Evolutionary conservation across 2,329 filamentous ascomycete genomes (phyloP), one percentile per base, ranked within the genome.

Genomic region (Ophiosphaerella herpotricha): DNA sequence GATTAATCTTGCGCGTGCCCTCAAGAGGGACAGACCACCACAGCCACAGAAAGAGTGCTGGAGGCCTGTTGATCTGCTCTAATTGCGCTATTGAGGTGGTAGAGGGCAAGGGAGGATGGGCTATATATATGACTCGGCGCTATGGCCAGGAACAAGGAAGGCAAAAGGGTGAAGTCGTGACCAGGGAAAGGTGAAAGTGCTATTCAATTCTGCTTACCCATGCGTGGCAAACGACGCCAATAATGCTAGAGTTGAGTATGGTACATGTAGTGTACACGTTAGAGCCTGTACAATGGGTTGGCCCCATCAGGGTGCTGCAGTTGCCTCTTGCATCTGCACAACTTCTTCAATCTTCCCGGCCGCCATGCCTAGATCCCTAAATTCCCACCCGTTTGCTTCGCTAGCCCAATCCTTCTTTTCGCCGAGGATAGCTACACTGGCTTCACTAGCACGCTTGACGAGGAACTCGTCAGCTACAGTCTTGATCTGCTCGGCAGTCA

Each of bases 381-480:
- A 78, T 45, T 84, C 82, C 93, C 93, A 97, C 21, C 78, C 80
- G 59, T 90, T 86, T 23, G 72, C 68, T 31, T 75, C 71, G 16
- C 56, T 68, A 21, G 88, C 83, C 86, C 90, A 96, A 9, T 86
- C 80, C 71, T 89, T 90, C 77, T 87, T 89, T 77, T 93, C 87
- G 33, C 93, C 93, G 4, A 99, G 79, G 55, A 97, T 87, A 18
- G 87, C 84, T 21, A 86, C 78, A 45, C 85, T 84, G 50, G 86
- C 85, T 54, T 85, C 82, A 16, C 80, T 80, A 7, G 88, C 76
- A 5, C 80, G 80, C 39, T 90, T 83, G 24, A 95, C 86, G 12
- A 96, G 78, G 70, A 91, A 96, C 63, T 85, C 83, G 63, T 96
- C 87, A 0, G 94, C 94, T 11, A 86, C 92, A 36, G 86, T 81